Evolutionary conservation across 208 protist species (phyloP), one percentile per base, ranked within the genome.

Genomic region (Wallacemonas sp.): DNA sequence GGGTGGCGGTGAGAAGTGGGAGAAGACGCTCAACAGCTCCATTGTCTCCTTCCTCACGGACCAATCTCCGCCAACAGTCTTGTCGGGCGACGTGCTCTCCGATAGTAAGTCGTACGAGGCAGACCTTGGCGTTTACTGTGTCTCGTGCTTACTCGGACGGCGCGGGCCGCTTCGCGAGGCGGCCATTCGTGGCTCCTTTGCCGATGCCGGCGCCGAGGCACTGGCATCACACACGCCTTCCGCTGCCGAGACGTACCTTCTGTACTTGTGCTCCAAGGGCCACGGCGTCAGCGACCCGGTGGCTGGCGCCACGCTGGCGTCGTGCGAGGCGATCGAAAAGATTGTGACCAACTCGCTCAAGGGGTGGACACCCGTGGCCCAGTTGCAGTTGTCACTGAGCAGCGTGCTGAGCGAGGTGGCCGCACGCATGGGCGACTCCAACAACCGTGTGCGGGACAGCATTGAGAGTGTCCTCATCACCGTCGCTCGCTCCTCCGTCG

Each of bases 141-240:
- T 72, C 22, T 74, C 72, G 1, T 96, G 92, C 68, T 70, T 97
- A 20, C 84, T 94, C 65, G 77, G 76, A 28, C 72, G 70, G 36
- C 72, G 77, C 31, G 89, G 82, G 2, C 76, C 81, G 69, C 78
- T 91, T 41, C 83, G 92, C 26, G 90, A 96, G 66, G 86, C 81
- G 18, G 90, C 84, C 38, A 72, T 97, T 55, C 72, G 82, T 12
- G 82, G 76, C n/a, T 61, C 84, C 18, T 61, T 80, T 31, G 86
- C 83, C 7, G 49, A 54, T 14, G 78, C 71, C 2, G 91, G 89
- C 10, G 81, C 76, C 61, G 33, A 52, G 20, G 74, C 82, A 20
- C 67, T 93, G 29, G 52, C 67, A 3, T 63, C 62, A 0, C 85
- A 93, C 72, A 81, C 77, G 42, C 12, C 46, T 26, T 46, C 48